Percentiles rank a stretch among this genome's conserved stretches.
These are phyloP conservation scores for Candida sp. DNA, from an alignment of 1,139 yeast species.

Conservation along the genomic window DNA sequence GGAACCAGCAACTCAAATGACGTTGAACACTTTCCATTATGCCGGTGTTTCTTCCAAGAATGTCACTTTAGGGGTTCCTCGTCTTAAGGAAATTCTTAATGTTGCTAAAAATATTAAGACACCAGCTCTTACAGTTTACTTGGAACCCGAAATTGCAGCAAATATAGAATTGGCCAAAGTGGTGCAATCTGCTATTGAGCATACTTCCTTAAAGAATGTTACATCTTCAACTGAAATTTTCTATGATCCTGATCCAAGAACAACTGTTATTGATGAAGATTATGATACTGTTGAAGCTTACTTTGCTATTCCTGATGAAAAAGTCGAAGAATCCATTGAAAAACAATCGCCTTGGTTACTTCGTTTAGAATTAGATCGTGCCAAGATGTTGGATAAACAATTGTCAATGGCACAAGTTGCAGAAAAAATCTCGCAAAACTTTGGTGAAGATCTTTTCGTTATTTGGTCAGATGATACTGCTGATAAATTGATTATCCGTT, in stretches of 20 bases:
- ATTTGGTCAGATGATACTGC: constrained; percentile 99
- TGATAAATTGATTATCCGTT: constrained; percentile 92
- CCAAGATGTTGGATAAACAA: constrained; percentile 97
- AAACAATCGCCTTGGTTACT: constrained; percentile 98
- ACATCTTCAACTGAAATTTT: constrained; percentile 97
- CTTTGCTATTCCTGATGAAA: constrained; percentile 97
- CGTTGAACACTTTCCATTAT: constrained; percentile 98
- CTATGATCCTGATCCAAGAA: constrained; percentile 97
- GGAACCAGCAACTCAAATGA: constrained; percentile 99
- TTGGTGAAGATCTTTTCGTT: constrained; percentile 92
- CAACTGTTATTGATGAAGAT: constrained; percentile 95
- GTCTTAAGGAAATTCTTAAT: constrained; percentile 97
- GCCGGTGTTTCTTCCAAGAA: constrained; percentile 99
- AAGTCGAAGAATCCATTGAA: constrained; percentile 88
- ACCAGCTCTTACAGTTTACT: constrained; percentile 93
- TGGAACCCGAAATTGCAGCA: constrained; percentile 73
- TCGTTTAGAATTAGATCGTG: constrained; percentile 96
- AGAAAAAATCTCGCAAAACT: constrained; percentile 88
- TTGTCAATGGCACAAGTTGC: constrained; percentile 99
- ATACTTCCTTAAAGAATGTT: constrained; percentile 90
- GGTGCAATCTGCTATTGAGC: constrained; percentile 96
- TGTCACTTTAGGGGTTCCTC: constrained; percentile 99
- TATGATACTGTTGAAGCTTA: constrained; percentile 95
- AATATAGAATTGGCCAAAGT: constrained; percentile 94
- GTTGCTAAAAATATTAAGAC: constrained; percentile 98